Evolutionary conservation across 768 basidiomycete species (phyloP), one percentile per base, ranked within the genome.

Genomic region (Auricularia auricula-judae): DNA sequence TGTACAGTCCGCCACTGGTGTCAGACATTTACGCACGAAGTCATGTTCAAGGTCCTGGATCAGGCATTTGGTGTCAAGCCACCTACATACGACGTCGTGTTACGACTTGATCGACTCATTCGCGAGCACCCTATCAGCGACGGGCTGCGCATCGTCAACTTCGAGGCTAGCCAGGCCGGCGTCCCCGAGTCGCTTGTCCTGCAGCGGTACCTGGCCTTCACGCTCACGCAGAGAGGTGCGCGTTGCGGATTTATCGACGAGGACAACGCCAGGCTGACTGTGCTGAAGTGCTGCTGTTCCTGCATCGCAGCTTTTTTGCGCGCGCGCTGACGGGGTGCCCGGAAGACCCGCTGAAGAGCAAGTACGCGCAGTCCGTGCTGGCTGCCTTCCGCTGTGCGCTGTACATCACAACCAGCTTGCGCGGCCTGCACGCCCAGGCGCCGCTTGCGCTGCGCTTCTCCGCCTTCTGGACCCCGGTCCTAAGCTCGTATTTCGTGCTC

Each of bases 251-350:
- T 29, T 29, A 29, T 29, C 29, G 29, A 29, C 29, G 29, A 29
- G 29, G 29, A 29, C 29, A 29, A 29, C 29, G 29, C 29, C 29
- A 29, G 29, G 29, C 29, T 29, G 29, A 29, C 29, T 29, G 29
- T 29, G 29, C 29, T 29, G 29, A 16, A 87, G 86, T 83, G 12
- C 72, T 87, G 35, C 86, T 88, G 69, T 88, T 88, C 68, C 84
- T 89, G 79, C 86, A 89, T 72, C 80, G 87, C 60, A 86, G 86
- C 4, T 89, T 85, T 76, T 89, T 89, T 70, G 86, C 86, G 1
- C 83, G 84, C 64, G 86, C 86, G 0, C 72, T 89, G 64, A 84
- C 86, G 68, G 86, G 86, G 66, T 80, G 72, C 64, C 82, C 85
- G 0, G 74, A 72, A 4, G 86, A 89, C 71, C 86, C 86, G 3